Evolutionary conservation across 257 asterid species (phyloP).

Genomic region (Solanum microdontum): DNA sequence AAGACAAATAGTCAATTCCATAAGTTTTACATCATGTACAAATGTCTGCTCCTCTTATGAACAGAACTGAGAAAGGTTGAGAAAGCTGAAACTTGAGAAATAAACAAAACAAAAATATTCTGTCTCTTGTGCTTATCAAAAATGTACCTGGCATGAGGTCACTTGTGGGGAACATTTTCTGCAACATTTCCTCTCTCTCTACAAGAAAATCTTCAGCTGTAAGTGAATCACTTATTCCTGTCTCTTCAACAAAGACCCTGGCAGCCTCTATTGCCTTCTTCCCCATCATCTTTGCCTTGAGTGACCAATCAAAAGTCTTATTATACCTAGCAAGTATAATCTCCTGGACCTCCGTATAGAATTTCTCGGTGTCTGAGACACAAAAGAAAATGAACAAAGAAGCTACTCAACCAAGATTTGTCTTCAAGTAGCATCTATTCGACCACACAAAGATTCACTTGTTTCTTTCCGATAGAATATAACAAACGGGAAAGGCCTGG

Average conservation of each 20-base stretch:
- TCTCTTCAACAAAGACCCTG: constrained; percentile 78
- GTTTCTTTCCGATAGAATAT: neutral
- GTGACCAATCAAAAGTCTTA: constrained; percentile 93
- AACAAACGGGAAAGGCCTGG: neutral
- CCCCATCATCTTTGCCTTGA: constrained; percentile 97
- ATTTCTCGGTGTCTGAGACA: constrained; percentile 79
- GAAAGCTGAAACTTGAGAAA: neutral
- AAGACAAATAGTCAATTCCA: neutral
- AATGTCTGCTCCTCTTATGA: neutral
- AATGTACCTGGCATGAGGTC: constrained; percentile 91
- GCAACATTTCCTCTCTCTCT: constrained; percentile 83
- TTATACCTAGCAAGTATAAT: constrained; percentile 68
- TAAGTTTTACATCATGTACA: neutral
- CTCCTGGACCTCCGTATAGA: constrained; percentile 92
- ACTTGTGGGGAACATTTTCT: constrained; percentile 56
- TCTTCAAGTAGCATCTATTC: neutral
- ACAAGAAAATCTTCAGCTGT: constrained; percentile 86
- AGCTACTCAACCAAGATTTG: neutral
- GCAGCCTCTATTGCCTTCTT: constrained; percentile 97
- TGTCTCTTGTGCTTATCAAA: neutral
- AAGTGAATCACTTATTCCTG: constrained; percentile 59
- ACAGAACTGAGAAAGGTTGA: neutral
- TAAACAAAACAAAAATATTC: neutral
- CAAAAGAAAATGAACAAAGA: neutral
- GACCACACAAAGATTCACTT: neutral